Evolutionary conservation across 129 eudicot species (phyloP), one percentile per base, ranked within the genome.

Genomic region (Scalesia atractyloides): DNA sequence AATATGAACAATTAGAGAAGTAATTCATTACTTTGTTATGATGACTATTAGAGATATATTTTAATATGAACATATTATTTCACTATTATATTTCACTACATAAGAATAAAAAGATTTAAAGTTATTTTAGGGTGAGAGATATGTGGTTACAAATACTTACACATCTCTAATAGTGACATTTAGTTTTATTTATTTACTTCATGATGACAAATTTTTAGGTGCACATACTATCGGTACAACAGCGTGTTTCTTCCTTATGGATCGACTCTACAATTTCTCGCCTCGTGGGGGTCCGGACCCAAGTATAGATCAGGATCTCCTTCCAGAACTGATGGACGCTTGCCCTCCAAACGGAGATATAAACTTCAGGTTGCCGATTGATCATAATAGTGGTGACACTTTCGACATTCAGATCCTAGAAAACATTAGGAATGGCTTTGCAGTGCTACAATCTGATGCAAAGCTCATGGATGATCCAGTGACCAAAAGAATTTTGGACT

Each of bases 171-270:
- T n/a, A n/a, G n/a, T n/a, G n/a, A n/a, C 56, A 37, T 36, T 50
- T 39, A 24, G 26, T 22, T 39, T 39, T 44, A 44, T 60, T 22
- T 30, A 56, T 67, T 57, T 46, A 17, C 20, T 69, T 39, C 19
- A 61, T 13, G 36, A 61, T 69, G 41, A 62, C 75, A 64, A 57
- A 43, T 3, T 72, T 71, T 39, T 70, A 87, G 98, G 87, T 52
- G 96, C 96, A 62, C 98, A 92, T 73, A 86, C 95, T 3, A 87
- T 92, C 47, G 98, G 98, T 37, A 85, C 88, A 20, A 80, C 95
- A 0, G 92, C 93, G 1, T 92, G 98, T 75, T 82, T 86, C 84
- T 86, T 83, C 79, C 84, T 92, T 71, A 82, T 73, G 66, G 77
- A 75, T 4, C 77, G 98, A 64, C 90, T 92, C 15, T 89, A 92